Evolutionary conservation across 169 alveolate genomes (phyloP).

Genomic region (Cryptosporidium ubiquitum): DNA sequence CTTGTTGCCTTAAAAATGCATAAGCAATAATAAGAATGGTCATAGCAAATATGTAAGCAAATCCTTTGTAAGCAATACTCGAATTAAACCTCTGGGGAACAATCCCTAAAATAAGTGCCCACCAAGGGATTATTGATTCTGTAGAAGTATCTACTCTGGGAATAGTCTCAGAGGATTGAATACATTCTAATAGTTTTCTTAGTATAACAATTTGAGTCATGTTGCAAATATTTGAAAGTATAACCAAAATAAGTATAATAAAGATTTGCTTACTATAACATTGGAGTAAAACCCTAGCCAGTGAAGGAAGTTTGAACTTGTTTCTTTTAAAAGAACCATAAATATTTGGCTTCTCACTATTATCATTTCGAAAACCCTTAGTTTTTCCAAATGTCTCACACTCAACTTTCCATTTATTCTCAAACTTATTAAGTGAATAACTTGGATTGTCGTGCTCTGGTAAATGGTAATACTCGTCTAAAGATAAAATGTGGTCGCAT

Average conservation of each 20-base stretch:
- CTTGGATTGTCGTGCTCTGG: slow-evolving; percentile 28
- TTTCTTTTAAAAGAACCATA: not conserved
- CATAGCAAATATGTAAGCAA: slow-evolving; percentile 11
- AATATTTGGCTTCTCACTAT: not conserved
- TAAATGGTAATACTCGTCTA: slow-evolving; percentile 43
- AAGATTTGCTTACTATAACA: slow-evolving; percentile 36
- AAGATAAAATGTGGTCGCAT: slow-evolving; percentile 14
- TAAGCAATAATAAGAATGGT: slow-evolving; percentile 6
- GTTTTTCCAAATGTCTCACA: not conserved
- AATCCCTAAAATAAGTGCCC: slow-evolving; percentile 41
- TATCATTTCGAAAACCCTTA: not conserved
- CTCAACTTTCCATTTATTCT: slow-evolving; percentile 33
- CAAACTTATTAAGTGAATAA: slow-evolving; percentile 15
- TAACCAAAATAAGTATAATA: slow-evolving; percentile 1
- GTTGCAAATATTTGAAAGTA: slow-evolving; percentile 10
- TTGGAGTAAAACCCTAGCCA: slow-evolving; percentile 11
- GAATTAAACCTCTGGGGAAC: slow-evolving; percentile 26
- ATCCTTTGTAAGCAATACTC: slow-evolving; percentile 14
- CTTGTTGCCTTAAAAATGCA: slow-evolving; percentile 43
- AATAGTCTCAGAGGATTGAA: slow-evolving; percentile 6
- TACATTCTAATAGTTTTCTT: slow-evolving; percentile 3
- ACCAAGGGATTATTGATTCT: not conserved
- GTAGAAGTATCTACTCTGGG: not conserved
- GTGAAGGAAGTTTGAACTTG: slow-evolving; percentile 5
- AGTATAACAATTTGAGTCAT: slow-evolving; percentile 10